Conservation (phyloP, 2,329 filamentous ascomycete genomes). For the Teratosphaeria viscida region DNA sequence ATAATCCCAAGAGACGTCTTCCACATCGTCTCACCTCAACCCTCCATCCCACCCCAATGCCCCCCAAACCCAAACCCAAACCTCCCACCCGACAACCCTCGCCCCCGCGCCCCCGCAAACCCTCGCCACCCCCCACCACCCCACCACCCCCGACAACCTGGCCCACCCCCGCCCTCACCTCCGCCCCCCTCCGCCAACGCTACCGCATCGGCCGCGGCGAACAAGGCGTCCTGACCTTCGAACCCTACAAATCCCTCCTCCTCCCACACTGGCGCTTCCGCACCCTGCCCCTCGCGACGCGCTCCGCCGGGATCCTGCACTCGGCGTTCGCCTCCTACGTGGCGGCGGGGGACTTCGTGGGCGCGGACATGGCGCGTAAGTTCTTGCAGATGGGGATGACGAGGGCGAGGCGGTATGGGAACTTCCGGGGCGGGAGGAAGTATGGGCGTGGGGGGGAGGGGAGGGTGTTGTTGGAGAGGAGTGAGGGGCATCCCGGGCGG, state of each 20-base stretch:
- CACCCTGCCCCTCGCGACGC: slow-evolving; percentile 40
- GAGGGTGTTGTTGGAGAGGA: slow-evolving; percentile 32
- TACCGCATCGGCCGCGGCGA: slow-evolving; percentile 52
- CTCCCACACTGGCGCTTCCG: slow-evolving; percentile 52
- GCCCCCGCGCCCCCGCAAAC: background rate
- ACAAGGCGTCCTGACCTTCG: slow-evolving; percentile 50
- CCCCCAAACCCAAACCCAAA: no score
- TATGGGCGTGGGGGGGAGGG: slow-evolving; percentile 32
- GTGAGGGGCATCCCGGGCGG: slow-evolving; percentile 34
- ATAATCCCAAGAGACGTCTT: no score
- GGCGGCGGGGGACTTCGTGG: slow-evolving; percentile 46
- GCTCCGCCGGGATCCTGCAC: slow-evolving; percentile 41
- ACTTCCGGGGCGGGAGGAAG: slow-evolving; percentile 43
- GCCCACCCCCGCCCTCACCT: slow-evolving; percentile 18
- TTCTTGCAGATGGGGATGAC: slow-evolving; percentile 60
- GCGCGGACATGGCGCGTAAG: slow-evolving; percentile 55
- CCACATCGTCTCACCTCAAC: no score
- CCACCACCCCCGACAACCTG: background rate
- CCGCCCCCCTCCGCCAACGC: slow-evolving; percentile 33
- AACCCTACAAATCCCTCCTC: slow-evolving; percentile 52
- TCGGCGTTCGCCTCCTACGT: slow-evolving; percentile 43
- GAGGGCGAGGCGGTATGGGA: slow-evolving; percentile 48
- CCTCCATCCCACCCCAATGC: no score
- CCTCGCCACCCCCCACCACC: background rate
- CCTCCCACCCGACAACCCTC: background rate